These are phyloP conservation scores for Mucor mucedo DNA, from an alignment of 371 early-diverging fungal genomes.

Conservation along the genomic window DNA sequence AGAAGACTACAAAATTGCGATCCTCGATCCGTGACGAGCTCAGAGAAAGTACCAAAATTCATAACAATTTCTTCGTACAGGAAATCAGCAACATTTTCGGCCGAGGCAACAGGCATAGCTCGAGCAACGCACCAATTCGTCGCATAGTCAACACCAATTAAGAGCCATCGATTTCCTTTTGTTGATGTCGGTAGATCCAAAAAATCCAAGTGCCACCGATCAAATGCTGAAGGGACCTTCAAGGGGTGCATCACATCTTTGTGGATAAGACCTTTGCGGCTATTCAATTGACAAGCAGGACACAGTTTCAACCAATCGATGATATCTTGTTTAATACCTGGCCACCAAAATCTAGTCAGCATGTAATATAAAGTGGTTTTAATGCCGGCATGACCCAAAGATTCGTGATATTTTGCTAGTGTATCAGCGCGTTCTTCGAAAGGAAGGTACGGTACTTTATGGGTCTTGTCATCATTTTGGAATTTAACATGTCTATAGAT, in stretches of 20 bases:
- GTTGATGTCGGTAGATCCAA: constrained; percentile 3
- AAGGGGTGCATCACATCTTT: constrained; percentile 17
- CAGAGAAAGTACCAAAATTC: constrained; percentile 32
- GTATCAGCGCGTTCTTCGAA: constrained; percentile 12
- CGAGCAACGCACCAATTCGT: constrained; percentile 49
- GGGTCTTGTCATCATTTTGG: background rate
- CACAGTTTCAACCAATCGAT: constrained; percentile 20
- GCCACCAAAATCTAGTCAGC: constrained; percentile 7
- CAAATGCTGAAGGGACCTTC: constrained; percentile 17
- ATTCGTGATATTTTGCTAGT: constrained; percentile 6
- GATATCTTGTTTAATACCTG: background rate
- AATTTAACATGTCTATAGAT: background rate
- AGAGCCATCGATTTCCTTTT: constrained; percentile 16
- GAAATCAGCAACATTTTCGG: constrained; percentile 38
- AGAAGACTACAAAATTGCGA: constrained; percentile 34
- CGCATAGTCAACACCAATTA: constrained; percentile 43
- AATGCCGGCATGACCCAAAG: constrained; percentile 12
- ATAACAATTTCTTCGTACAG: constrained; percentile 35
- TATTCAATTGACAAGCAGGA: constrained; percentile 23
- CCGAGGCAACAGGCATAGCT: constrained; percentile 34
- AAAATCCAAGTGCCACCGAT: constrained; percentile 35
- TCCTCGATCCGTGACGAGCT: constrained; percentile 46
- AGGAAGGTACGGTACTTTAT: constrained; percentile 3
- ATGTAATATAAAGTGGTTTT: background rate
- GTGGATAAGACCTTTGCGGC: background rate